Evolutionary conservation across 140 eudicot species (phyloP).

Genomic region (Senecio squalidus): DNA sequence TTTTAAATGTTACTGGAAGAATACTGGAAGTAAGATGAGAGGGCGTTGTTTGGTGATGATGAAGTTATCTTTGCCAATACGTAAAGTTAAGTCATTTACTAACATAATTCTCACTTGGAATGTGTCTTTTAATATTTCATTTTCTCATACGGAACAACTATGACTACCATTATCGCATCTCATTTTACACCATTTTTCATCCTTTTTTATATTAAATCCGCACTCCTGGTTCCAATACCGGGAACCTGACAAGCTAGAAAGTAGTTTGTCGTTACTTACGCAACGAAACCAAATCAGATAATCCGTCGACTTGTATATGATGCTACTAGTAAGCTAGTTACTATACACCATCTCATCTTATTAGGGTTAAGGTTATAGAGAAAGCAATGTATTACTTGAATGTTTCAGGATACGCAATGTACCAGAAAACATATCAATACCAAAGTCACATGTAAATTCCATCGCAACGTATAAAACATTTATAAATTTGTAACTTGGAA

Average conservation of each 20-base stretch:
- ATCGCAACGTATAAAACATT: no score
- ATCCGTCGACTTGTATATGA: no score
- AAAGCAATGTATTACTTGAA: no score
- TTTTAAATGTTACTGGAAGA: neutral
- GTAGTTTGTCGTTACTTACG: neutral
- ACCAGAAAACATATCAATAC: no score
- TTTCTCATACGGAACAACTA: constrained; percentile 7
- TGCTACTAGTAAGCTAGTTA: no score
- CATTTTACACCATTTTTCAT: neutral
- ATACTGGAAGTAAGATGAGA: constrained; percentile 18
- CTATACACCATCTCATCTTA: no score
- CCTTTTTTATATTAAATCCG: neutral
- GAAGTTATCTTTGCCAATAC: constrained; percentile 19
- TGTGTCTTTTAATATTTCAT: constrained; percentile 5
- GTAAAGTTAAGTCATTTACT: constrained; percentile 24
- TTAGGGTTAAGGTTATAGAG: no score
- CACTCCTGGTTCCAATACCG: neutral
- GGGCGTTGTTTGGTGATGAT: constrained; percentile 30
- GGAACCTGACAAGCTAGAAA: neutral
- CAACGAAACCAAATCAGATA: neutral
- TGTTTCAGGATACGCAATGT: no score
- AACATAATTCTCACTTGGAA: constrained; percentile 27
- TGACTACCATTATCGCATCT: constrained; percentile 13
- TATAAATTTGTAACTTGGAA: no score
- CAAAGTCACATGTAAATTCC: no score